phyloP scores from a whole-genome alignment of 768 basidiomycete genomes.

The Amanita brunnescens region DNA sequence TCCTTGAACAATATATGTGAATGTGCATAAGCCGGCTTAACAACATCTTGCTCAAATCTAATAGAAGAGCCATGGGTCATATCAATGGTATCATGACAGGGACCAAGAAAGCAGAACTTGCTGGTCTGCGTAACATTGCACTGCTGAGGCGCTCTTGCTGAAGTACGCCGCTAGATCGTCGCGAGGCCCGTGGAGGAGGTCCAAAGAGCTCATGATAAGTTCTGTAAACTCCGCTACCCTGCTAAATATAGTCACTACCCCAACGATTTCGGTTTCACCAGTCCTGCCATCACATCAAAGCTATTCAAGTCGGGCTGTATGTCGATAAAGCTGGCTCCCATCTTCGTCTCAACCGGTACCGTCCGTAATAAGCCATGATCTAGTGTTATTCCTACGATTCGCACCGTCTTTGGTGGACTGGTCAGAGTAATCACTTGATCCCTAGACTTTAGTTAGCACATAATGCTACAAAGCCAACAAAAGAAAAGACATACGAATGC shows the following conservation, averaged over 20 bases:
- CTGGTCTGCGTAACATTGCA: slow-evolving; percentile 28
- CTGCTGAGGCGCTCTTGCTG: slow-evolving; percentile 26
- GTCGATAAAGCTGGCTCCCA: slow-evolving; percentile 58
- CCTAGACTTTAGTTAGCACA: slow-evolving; percentile 28
- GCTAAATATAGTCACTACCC: not conserved
- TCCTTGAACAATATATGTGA: slow-evolving; percentile 25
- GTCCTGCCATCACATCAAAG: slow-evolving; percentile 87
- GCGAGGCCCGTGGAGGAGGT: not conserved
- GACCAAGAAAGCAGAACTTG: slow-evolving; percentile 8
- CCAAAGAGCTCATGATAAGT: not conserved
- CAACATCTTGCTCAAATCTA: slow-evolving; percentile 38
- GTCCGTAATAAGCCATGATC: slow-evolving; percentile 87
- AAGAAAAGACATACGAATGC: slow-evolving; percentile 69
- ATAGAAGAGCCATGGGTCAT: not conserved
- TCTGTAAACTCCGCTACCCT: not conserved
- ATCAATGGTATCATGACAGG: not conserved
- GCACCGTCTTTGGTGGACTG: slow-evolving; percentile 60
- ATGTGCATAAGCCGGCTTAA: slow-evolving; percentile 28
- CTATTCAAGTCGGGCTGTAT: slow-evolving; percentile 96
- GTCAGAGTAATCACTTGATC: slow-evolving; percentile 80
- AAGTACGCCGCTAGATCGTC: slow-evolving; percentile 25
- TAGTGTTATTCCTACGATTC: slow-evolving; percentile 78
- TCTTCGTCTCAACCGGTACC: slow-evolving; percentile 27
- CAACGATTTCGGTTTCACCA: slow-evolving; percentile 53
- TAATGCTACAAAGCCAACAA: not conserved